Conservation (phyloP, 2,329 filamentous ascomycete species). For the Curvularia lunata region DNA sequence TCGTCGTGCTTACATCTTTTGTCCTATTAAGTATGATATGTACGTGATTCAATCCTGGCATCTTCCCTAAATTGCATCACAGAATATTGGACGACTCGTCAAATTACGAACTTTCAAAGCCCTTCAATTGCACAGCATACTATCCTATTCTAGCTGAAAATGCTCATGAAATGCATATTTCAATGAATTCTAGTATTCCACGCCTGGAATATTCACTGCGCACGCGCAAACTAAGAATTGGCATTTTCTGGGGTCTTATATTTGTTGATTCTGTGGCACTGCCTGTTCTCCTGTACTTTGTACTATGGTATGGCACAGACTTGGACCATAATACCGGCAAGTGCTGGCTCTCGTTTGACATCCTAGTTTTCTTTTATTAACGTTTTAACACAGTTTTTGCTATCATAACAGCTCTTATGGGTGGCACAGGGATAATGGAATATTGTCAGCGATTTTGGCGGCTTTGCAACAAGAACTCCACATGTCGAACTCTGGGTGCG, state of each 20-base stretch:
- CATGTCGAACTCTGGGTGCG: not conserved
- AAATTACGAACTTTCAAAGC: no score
- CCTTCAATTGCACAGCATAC: not conserved
- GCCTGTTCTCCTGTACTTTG: not conserved
- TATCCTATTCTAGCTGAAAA: not conserved
- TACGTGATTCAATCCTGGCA: no score
- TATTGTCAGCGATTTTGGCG: not conserved
- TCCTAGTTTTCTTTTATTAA: not conserved
- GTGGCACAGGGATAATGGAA: not conserved
- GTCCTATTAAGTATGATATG: no score
- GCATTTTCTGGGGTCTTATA: not conserved
- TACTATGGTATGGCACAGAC: not conserved
- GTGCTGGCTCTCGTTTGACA: not conserved
- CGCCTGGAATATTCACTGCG: not conserved
- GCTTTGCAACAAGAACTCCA: not conserved
- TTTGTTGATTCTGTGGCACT: not conserved
- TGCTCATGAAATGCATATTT: no score
- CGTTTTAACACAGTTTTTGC: not conserved
- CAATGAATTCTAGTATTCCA: not conserved
- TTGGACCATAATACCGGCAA: not conserved
- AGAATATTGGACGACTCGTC: no score
- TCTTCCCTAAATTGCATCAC: no score
- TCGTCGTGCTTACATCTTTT: no score
- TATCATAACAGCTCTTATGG: not conserved
- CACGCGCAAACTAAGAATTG: not conserved